These are phyloP conservation scores for Botrytis cinerea DNA, from an alignment of 2,329 filamentous ascomycete species.

Conservation along the genomic window DNA sequence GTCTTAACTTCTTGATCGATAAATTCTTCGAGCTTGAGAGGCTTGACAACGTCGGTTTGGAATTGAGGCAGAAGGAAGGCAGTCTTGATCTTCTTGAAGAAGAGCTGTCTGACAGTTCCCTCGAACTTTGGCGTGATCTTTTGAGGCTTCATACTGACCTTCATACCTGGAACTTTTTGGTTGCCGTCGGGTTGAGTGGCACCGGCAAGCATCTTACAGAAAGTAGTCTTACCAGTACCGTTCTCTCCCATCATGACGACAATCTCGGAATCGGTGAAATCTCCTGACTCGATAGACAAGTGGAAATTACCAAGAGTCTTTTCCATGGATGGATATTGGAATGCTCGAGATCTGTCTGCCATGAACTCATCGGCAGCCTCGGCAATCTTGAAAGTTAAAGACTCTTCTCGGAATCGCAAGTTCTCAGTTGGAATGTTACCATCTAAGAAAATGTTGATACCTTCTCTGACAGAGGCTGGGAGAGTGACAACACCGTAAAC, in stretches of 20 bases:
- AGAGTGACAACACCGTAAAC: conserved; percentile 98
- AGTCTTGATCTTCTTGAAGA: conserved; percentile 99
- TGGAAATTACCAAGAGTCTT: conserved; percentile 91
- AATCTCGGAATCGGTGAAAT: conserved; percentile 97
- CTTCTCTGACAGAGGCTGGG: conserved; percentile 93
- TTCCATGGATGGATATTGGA: conserved; percentile 85
- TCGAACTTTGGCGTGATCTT: conserved; percentile 99
- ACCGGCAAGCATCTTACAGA: conserved; percentile 94
- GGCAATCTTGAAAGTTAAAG: conserved; percentile 89
- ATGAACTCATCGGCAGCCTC: conserved; percentile 89
- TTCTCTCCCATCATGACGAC: conserved; percentile 99
- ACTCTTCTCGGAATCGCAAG: conserved; percentile 96
- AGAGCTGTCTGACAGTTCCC: conserved; percentile 93
- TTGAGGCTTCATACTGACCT: conserved; percentile 99
- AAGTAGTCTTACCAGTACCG: conserved; percentile 98
- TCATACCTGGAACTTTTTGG: conserved; percentile 83
- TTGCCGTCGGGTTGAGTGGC: conserved; percentile 85
- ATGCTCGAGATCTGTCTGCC: conserved; percentile 79
- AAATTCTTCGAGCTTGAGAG: conserved; percentile 98
- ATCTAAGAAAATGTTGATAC: conserved; percentile 99
- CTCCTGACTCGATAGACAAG: conserved; percentile 75
- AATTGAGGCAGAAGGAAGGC: conserved; percentile 96
- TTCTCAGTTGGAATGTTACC: conserved; percentile 98
- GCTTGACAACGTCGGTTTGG: conserved; percentile 99
- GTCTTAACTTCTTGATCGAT: conserved; percentile 99